Base-by-base conservation (phyloP, 2,329 filamentous ascomycete species). In the Scytalidium sp. region DNA sequence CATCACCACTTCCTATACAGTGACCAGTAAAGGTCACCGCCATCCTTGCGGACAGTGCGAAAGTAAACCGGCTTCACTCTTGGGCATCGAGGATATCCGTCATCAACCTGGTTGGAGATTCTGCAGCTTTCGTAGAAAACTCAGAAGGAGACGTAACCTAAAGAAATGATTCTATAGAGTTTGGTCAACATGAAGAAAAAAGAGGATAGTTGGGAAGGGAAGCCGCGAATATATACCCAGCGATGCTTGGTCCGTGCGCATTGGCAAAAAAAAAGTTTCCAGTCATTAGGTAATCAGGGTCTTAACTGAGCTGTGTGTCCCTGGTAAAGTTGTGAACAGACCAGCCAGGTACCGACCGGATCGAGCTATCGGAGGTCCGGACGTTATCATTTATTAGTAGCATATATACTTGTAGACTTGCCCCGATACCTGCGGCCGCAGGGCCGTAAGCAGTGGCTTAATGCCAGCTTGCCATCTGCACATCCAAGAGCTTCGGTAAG, bases 101-200 rank as follows among this genome's bases (percentile, higher is more conserved):
- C 90, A 94, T 95, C 90, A 89, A 88, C 88, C 89, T 90, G 89
- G 88, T 85, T 93, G 83, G 84, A 84, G 82, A 78, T 76, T 90
- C 87, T 93, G 87, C 90, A 83, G 88, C 91, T 96, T 80, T 79
- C 87, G 81, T 91, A 81, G 83, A 84, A 83, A 93, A 87, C 84
- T 90, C 87, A 94, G 88, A 90, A 84, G 80, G 79, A 81, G 87
- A 91, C 84, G 84, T 89, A 80, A 85, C 92, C 90, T 96, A 91
- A 92, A 96, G 88, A 96, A 95, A 89, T 90, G 89, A 93, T 93
- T 92, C 88, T 90, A 60, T 60, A 54, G 43, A 46, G 19, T 58
- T 46, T 6, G 55, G 13, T 43, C 23, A 43, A 25, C 41, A 36
- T 36, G 17, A n/a, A 36, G 32, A 36, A 15, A 36, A 36, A 36